Percentiles rank a stretch among this genome's conserved stretches.
These are phyloP conservation scores for Cladosporium austrohemisphaericum DNA, from an alignment of 2,329 filamentous ascomycete species.

Conservation along the genomic window DNA sequence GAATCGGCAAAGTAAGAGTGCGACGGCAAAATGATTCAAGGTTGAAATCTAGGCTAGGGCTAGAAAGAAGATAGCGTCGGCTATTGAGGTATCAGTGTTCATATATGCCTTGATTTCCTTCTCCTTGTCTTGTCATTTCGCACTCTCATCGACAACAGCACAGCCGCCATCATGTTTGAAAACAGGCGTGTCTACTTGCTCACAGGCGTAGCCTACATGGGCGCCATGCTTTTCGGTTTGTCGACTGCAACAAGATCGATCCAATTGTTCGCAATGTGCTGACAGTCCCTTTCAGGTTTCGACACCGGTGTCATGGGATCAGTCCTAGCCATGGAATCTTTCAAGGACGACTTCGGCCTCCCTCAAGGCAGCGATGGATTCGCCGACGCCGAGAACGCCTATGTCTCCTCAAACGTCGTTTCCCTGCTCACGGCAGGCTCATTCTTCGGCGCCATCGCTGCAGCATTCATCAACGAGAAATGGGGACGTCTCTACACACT, in stretches of 20 bases:
- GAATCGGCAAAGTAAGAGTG: not conserved
- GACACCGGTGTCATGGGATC: slow-evolving; percentile 66
- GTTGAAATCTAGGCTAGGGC: slow-evolving; percentile 1
- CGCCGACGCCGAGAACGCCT: slow-evolving; percentile 37
- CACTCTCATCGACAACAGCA: slow-evolving; percentile 1
- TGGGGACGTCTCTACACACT: slow-evolving; percentile 56
- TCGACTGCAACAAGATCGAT: not conserved
- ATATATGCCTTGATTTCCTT: slow-evolving; percentile 1
- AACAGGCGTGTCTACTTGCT: slow-evolving; percentile 45
- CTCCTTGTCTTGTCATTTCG: not conserved
- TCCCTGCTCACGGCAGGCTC: slow-evolving; percentile 66
- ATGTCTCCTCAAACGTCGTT: slow-evolving; percentile 63
- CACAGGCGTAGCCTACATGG: slow-evolving; percentile 42
- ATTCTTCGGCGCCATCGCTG: slow-evolving; percentile 60
- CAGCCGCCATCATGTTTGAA: slow-evolving; percentile 32
- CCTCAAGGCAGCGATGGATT: slow-evolving; percentile 50
- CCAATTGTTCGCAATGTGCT: not conserved
- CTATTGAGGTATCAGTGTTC: not conserved
- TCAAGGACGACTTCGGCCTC: slow-evolving; percentile 40
- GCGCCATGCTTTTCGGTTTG: slow-evolving; percentile 43
- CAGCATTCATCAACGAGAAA: slow-evolving; percentile 52
- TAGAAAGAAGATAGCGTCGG: not conserved
- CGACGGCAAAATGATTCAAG: slow-evolving; percentile 4
- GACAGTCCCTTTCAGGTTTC: slow-evolving; percentile 31
- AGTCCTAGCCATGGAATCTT: slow-evolving; percentile 57